Percentiles rank a stretch among this genome's conserved stretches.
These are phyloP conservation scores for Stephanodiscus minutulus DNA, from an alignment of 108 stramenopile species.

Conservation along the genomic window DNA sequence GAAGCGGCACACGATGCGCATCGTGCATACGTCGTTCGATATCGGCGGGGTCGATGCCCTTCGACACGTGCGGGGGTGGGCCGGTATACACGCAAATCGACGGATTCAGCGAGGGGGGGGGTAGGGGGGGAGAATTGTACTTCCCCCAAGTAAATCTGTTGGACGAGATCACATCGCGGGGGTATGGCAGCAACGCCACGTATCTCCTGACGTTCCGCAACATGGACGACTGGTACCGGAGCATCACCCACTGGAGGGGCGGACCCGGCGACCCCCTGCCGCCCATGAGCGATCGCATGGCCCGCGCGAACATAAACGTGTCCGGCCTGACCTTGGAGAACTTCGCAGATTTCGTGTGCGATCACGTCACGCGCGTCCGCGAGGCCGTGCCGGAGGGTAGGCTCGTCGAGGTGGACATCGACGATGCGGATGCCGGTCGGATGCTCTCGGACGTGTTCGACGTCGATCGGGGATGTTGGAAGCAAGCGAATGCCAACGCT, in stretches of 20 bases:
- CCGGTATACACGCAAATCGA: constrained; percentile 12
- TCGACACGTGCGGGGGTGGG: not conserved
- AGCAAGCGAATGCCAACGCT: constrained; percentile 19
- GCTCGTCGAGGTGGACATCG: constrained; percentile 34
- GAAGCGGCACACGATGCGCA: constrained; percentile 9
- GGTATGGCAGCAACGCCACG: constrained; percentile 28
- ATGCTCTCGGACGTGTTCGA: constrained; percentile 31
- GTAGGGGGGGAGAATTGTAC: too few relatives aligned
- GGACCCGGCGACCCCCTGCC: not conserved
- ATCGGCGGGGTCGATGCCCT: constrained; percentile 3
- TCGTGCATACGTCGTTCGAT: constrained; percentile 12
- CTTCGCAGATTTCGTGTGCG: constrained; percentile 17
- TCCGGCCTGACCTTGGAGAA: not conserved
- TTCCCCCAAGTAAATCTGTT: constrained; percentile 15
- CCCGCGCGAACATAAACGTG: not conserved
- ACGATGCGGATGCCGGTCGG: not conserved
- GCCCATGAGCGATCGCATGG: not conserved
- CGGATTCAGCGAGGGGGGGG: not conserved
- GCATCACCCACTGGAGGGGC: constrained; percentile 18
- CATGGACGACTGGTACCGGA: constrained; percentile 25
- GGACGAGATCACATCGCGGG: constrained; percentile 14
- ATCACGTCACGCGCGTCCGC: constrained; percentile 27
- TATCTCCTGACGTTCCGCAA: constrained; percentile 32
- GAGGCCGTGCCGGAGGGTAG: constrained; percentile 5
- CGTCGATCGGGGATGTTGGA: constrained; percentile 22